Base-by-base conservation (phyloP, 208 protist genomes). In the Lotmaria passim region DNA sequence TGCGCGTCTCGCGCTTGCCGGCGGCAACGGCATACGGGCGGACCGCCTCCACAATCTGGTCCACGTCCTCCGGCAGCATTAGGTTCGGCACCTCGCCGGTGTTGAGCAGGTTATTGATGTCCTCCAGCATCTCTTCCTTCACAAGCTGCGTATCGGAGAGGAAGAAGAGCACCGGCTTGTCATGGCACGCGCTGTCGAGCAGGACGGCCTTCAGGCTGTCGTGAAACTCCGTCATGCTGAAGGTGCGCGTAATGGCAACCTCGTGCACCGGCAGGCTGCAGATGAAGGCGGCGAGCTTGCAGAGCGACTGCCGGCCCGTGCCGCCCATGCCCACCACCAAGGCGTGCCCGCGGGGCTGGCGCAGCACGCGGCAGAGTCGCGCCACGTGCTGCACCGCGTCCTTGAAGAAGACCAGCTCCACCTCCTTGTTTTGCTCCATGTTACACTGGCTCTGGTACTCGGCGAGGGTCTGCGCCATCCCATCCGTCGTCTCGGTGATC, bases 61-160 rank as follows among this genome's bases (percentile, higher is more conserved):
- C 96, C 50, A 98, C 79, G 56, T 99, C 98, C 48, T 99, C 98
- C 21, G 78, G 60, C 63, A 91, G 88, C 85, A 99, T 98, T n/a
- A 99, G 69, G 63, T 98, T 98, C 19, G 98, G 97, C 53, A 99
- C 92, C 82, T 99, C 98, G 63, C 98, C 98, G 10, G 93, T 96
- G 85, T 99, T 99, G 14, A 99, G 86, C 36, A 99, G 89, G 82
- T 98, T 98, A 82, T 99, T 99, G 60, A 99, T 90, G 84, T 99
- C 97, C 82, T 99, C 98, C 21, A 99, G 87, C 85, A 99, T 98
- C 63, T 93, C 74, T 78, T 98, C 97, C 41, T 93, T 75, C 21
- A 98, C 87, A 59, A 99, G 94, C 80, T 99, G 96, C 6, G 90
- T 88, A 81, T 99, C 98, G 33, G 90, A 93, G 28, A 99, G 73